phyloP scores from a whole-genome alignment of 257 asterid species.

The Petunia secreta region DNA sequence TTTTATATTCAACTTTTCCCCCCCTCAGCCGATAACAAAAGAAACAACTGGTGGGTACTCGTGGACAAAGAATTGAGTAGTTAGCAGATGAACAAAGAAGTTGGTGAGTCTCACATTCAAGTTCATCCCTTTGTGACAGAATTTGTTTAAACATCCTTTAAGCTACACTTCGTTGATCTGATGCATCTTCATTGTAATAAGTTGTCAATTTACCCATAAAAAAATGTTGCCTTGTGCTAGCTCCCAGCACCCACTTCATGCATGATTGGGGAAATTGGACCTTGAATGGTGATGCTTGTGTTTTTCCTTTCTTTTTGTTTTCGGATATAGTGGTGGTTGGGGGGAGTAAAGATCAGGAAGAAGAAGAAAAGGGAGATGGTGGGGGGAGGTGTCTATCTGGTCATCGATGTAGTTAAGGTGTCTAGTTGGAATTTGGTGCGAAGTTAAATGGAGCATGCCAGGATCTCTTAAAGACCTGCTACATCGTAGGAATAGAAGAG shows the following conservation, averaged over 20 bases:
- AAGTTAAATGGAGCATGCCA: neutral
- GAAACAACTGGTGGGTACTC: slow-evolving; percentile 14
- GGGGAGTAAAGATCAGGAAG: no score
- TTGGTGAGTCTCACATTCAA: neutral
- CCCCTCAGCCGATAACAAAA: slow-evolving; percentile 20
- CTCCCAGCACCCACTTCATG: slow-evolving; percentile 61
- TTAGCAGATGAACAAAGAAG: slow-evolving; percentile 26
- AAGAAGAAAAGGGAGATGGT: no score
- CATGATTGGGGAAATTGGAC: slow-evolving; percentile 20
- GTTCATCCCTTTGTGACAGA: neutral
- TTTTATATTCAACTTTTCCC: slow-evolving; percentile 6
- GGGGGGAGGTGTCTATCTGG: no score
- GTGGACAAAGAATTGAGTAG: slow-evolving; percentile 21
- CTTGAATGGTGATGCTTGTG: no score
- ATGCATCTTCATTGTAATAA: slow-evolving; percentile 75
- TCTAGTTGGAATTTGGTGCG: neutral
- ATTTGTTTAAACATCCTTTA: slow-evolving; percentile 22
- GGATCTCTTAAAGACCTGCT: neutral
- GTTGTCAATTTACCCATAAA: slow-evolving; percentile 74
- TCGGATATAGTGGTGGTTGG: no score
- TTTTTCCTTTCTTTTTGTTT: no score
- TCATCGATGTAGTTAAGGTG: no score
- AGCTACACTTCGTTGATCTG: slow-evolving; percentile 72
- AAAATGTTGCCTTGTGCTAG: slow-evolving; percentile 32
- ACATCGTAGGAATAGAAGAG: neutral